Evolutionary conservation across 176 grass and related monocot genomes (phyloP).

Genomic region (Saccharum spontaneum): DNA sequence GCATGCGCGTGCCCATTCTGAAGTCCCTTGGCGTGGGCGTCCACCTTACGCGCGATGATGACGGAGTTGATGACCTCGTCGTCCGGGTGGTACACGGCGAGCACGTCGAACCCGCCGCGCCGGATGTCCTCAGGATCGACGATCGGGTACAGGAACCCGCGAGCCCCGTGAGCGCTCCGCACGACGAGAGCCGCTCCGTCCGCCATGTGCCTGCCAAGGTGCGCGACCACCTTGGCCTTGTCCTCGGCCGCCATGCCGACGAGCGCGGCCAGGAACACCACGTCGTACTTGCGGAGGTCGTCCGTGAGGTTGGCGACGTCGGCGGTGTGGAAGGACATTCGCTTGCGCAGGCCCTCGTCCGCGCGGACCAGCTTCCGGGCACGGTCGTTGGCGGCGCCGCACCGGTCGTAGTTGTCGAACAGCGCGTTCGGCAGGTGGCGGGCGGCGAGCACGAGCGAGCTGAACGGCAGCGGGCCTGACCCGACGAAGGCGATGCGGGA

Average conservation of each 20-base stretch:
- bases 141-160: constrained; percentile 78
- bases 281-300: constrained; percentile 52
- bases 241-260: constrained; percentile 65
- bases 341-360: constrained; percentile 37
- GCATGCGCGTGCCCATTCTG: background rate
- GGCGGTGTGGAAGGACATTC: constrained; percentile 67
- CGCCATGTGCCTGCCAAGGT: constrained; percentile 64
- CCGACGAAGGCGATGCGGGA: constrained; percentile 53
- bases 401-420: constrained; percentile 61
- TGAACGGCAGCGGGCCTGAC: constrained; percentile 58
- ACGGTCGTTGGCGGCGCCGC: constrained; percentile 45
- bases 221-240: constrained; percentile 52
- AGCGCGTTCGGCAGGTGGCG: constrained; percentile 34
- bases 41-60: constrained; percentile 50
- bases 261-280: constrained; percentile 83
- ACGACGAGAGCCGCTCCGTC: constrained; percentile 51
- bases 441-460: constrained; percentile 50
- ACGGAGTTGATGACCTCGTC: constrained; percentile 74
- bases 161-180: constrained; percentile 75
- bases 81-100: constrained; percentile 61
- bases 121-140: constrained; percentile 49
- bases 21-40: background rate
- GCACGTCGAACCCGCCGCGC: constrained; percentile 58
- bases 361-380: constrained; percentile 56
- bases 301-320: constrained; percentile 50